A percentile compares a stretch with the other conserved stretches of the same genome.
Evolutionary conservation across 1,284 basidiomycete genomes (phyloP).

Genomic region (Cutaneotrichosporon curvatum): DNA sequence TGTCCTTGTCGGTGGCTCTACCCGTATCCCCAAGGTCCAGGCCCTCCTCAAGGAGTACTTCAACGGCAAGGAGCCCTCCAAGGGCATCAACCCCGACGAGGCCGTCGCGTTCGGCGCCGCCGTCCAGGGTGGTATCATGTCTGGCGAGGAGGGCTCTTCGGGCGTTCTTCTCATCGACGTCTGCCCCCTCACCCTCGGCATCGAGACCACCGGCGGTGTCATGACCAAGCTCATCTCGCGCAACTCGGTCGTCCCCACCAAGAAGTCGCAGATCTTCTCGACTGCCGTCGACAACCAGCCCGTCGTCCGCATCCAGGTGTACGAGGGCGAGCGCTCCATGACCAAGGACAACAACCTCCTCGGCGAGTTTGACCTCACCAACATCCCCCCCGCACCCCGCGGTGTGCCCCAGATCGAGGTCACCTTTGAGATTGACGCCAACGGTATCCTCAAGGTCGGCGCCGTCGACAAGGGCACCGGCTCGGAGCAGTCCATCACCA

Average conservation of each 20-base stretch:
- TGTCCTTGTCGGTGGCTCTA: constrained; percentile 95
- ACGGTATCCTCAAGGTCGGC: constrained; percentile 82
- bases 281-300: constrained; percentile 93
- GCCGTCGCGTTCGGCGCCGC: constrained; percentile 99
- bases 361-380: constrained; percentile 88
- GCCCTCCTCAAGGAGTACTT: constrained; percentile 83
- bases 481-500: constrained; percentile 80
- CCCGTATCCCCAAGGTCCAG: constrained; percentile 96
- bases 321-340: constrained; percentile 87
- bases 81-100: constrained; percentile 98
- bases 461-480: constrained; percentile 90
- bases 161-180: constrained; percentile 97
- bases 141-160: constrained; percentile 97
- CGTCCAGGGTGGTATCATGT: constrained; percentile 96
- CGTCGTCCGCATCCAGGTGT: constrained; percentile 79
- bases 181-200: constrained; percentile 87
- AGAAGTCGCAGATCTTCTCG: constrained; percentile 98
- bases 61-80: constrained; percentile 90
- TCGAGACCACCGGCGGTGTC: constrained; percentile 98
- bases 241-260: constrained; percentile 98
- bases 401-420: constrained; percentile 95
- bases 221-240: constrained; percentile 87
- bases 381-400: constrained; percentile 89
- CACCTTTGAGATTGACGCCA: constrained; percentile 85
- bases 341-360: constrained; percentile 98